These are phyloP conservation scores for Nematodospora anomalae DNA, from an alignment of 1,139 yeast genomes.

Conservation along the genomic window DNA sequence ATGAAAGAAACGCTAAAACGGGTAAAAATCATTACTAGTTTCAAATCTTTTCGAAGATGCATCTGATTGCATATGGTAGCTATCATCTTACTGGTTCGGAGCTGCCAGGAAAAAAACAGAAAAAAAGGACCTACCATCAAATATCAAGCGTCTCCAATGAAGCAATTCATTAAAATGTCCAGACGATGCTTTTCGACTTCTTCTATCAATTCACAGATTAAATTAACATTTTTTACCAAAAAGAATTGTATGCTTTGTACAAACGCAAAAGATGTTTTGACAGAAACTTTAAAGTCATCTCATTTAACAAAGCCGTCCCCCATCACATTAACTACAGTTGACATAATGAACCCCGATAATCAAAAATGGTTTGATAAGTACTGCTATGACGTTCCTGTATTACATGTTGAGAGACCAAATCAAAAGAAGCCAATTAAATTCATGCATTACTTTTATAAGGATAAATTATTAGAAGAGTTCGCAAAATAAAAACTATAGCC, in stretches of 20 bases:
- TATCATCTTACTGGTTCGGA: no score
- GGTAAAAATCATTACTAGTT: no score
- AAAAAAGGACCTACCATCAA: no score
- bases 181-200: background rate
- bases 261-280: slow-evolving; percentile 59
- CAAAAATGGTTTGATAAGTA: slow-evolving; percentile 76
- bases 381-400: slow-evolving; percentile 88
- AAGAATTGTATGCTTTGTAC: slow-evolving; percentile 78
- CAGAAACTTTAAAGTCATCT: slow-evolving; percentile 37
- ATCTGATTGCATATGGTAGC: no score
- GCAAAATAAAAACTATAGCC: background rate
- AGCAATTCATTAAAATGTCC: background rate
- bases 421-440: slow-evolving; percentile 55
- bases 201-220: slow-evolving; percentile 3
- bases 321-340: slow-evolving; percentile 50
- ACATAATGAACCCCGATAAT: slow-evolving; percentile 69
- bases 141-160: background rate
- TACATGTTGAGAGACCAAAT: slow-evolving; percentile 61
- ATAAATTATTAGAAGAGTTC: slow-evolving; percentile 55
- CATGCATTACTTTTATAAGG: slow-evolving; percentile 72
- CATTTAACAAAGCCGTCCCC: slow-evolving; percentile 19
- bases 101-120: no score
- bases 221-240: slow-evolving; percentile 69
- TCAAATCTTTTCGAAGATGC: no score
- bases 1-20: no score